A percentile compares a stretch with the other conserved stretches of the same genome.
phyloP scores from a whole-genome alignment of 2,329 filamentous ascomycete species.

The Botrytis cinerea region DNA sequence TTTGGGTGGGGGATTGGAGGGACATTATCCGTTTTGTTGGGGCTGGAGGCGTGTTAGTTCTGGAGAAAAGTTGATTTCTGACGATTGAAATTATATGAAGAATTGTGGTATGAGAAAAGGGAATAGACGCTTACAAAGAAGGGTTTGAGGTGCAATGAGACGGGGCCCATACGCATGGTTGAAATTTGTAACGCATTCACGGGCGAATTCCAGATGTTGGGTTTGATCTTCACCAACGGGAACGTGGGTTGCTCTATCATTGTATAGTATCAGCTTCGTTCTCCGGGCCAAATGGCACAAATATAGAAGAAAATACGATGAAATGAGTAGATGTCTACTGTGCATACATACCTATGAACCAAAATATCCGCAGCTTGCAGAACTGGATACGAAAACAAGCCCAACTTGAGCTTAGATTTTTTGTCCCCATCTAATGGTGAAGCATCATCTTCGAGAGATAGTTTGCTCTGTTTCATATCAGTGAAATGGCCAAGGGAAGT shows the following conservation, averaged over 20 bases:
- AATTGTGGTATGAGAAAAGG: neutral
- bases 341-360: slow-evolving; percentile 67
- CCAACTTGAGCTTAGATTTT: slow-evolving; percentile 72
- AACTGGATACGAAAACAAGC: slow-evolving; percentile 93
- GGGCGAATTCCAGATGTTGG: slow-evolving; percentile 91
- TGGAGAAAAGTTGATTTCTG: neutral
- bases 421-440: slow-evolving; percentile 59
- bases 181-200: slow-evolving; percentile 84
- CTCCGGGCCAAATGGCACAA: neutral
- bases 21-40: slow-evolving; percentile 88
- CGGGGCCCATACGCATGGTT: slow-evolving; percentile 69
- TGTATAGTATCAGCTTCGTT: neutral
- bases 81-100: neutral
- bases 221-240: slow-evolving; percentile 94
- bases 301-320: neutral
- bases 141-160: slow-evolving; percentile 68
- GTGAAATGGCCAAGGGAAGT: neutral
- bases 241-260: slow-evolving; percentile 77
- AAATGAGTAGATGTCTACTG: neutral
- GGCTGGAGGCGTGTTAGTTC: slow-evolving; percentile 31
- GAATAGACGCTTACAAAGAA: slow-evolving; percentile 60
- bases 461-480: slow-evolving; percentile 61
- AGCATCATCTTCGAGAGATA: slow-evolving; percentile 62
- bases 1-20: slow-evolving; percentile 71
- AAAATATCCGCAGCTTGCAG: slow-evolving; percentile 94